Percentiles rank a stretch among this genome's conserved stretches.
These are phyloP conservation scores for Gardenia jasminoides DNA, from an alignment of 257 asterid genomes.

Conservation along the genomic window DNA sequence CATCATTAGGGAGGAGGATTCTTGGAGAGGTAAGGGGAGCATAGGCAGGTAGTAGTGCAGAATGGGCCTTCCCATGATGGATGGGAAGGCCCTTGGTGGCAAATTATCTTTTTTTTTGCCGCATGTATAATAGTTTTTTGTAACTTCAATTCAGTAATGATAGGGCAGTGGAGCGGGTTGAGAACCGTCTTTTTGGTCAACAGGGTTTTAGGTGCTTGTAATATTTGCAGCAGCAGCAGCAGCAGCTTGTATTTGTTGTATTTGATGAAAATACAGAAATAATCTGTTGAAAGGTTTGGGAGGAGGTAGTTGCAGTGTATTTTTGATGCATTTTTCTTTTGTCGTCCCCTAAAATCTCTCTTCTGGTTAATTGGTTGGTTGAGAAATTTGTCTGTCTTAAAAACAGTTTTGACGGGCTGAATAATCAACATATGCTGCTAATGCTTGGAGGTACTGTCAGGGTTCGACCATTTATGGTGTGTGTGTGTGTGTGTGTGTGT, in stretches of 20 bases:
- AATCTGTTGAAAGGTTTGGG: conserved; percentile 45
- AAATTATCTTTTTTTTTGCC: conserved; percentile 39
- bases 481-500: no score
- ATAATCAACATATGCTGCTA: no score
- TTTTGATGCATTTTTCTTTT: background rate
- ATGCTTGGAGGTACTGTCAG: no score
- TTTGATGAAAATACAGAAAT: conserved; percentile 71
- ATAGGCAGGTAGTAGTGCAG: conserved; percentile 64
- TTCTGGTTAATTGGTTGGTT: background rate
- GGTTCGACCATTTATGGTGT: no score
- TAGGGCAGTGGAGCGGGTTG: conserved; percentile 46
- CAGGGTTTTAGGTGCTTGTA: conserved; percentile 54
- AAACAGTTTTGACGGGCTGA: no score
- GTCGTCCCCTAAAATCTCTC: background rate
- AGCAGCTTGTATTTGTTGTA: conserved; percentile 76
- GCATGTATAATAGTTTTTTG: conserved; percentile 60
- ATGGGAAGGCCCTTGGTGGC: conserved; percentile 34
- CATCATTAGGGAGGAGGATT: conserved; percentile 56
- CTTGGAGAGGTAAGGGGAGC: conserved; percentile 74
- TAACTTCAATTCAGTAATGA: conserved; percentile 40
- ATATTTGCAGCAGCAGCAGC: conserved; percentile 50
- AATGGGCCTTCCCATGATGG: conserved; percentile 26
- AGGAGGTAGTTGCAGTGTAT: conserved; percentile 14
- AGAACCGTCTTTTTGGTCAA: conserved; percentile 32
- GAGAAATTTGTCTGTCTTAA: no score